Evolutionary conservation across 2,329 filamentous ascomycete genomes (phyloP), one percentile per base, ranked within the genome.

Genomic region (Stromatinia cepivora): DNA sequence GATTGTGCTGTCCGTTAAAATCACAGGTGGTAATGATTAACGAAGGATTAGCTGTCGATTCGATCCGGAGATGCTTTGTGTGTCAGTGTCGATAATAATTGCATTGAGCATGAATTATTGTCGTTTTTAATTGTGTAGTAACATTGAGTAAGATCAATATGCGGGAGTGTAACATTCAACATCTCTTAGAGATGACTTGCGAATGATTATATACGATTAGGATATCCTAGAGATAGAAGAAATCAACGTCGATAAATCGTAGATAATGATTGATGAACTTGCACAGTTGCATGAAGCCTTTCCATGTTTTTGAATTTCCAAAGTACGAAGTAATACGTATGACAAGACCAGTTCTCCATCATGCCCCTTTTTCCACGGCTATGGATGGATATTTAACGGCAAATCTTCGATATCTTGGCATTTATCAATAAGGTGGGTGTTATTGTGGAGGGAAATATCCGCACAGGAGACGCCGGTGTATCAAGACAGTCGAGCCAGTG

Each of bases 361-460:
- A 62, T 25, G 45, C 59, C 59, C 59, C 59, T 63, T 63, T 63
- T 63, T 42, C 59, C 59, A 36, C 31, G 20, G 20, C 4, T 8
- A 45, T 31, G 25, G 25, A 61, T 25, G 31, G 39, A 15, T 34
- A 25, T 34, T n/a, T 22, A 62, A 46, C 22, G 45, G 59, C 46
- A 25, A 52, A 63, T 50, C 22, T 25, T 39, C 31, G 28, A 63
- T 28, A 25, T 50, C 59, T 63, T 52, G 59, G 59, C 59, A 63
- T 50, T 36, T 25, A 36, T 20, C 59, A 31, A 50, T 36, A 39
- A 50, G 45, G 45, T 36, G 59, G 42, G 13, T 9, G 22, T 10
- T 48, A 36, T 62, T 50, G 45, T 62, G 59, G 59, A 62, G 42
- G 59, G 9, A 56, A 28, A 25, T 11, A 62, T 17, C 11, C 28